These are phyloP conservation scores for Endoconidiophora polonica DNA, from an alignment of 2,329 filamentous ascomycete genomes.

Conservation along the genomic window DNA sequence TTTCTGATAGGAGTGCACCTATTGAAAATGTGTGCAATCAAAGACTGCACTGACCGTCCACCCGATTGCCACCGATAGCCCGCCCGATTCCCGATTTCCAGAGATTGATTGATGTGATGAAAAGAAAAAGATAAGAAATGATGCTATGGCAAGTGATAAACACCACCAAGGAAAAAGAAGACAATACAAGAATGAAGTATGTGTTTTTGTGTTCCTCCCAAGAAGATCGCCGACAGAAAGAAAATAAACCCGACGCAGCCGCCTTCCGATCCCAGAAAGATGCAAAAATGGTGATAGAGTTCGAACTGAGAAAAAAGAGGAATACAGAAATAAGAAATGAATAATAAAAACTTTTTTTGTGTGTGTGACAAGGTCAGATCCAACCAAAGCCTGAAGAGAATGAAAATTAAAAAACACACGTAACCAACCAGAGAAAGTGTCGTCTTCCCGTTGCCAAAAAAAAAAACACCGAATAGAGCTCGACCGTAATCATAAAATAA, in stretches of 20 bases:
- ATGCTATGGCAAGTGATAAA: slow-evolving; percentile 10
- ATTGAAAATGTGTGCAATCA: no score
- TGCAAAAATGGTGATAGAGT: no score
- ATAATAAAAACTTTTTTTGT: slow-evolving; percentile 10
- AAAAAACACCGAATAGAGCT: neutral
- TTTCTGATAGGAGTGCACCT: no score
- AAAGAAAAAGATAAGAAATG: slow-evolving; percentile 4
- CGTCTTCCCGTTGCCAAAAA: neutral
- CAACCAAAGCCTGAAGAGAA: neutral
- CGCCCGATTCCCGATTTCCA: no score
- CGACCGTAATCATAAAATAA: no score
- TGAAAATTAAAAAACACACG: neutral
- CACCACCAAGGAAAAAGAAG: slow-evolving; percentile 6
- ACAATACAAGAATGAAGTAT: slow-evolving; percentile 8
- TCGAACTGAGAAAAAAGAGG: slow-evolving; percentile 5
- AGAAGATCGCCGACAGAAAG: no score
- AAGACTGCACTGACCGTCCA: no score
- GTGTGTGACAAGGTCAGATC: neutral
- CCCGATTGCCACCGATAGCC: no score
- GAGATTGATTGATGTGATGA: neutral
- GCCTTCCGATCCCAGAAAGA: no score
- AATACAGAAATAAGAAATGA: slow-evolving; percentile 14
- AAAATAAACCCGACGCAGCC: no score
- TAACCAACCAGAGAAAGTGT: neutral
- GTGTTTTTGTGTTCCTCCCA: neutral